Conservation (phyloP, 2,329 filamentous ascomycete species). For the Colletotrichum destructivum region DNA sequence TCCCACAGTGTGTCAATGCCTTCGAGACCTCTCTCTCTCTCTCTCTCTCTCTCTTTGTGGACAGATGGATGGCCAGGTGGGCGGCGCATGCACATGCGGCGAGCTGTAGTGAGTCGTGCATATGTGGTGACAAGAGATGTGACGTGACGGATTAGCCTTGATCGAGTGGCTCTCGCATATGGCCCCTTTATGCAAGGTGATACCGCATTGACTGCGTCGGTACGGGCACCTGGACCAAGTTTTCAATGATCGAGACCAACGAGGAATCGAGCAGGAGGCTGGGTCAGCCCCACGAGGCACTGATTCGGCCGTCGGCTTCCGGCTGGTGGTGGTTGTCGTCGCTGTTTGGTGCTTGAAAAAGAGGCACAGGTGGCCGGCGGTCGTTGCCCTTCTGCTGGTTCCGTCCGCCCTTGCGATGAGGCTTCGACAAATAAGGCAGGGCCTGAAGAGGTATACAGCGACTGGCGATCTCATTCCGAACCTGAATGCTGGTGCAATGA, state of each 20-base stretch:
- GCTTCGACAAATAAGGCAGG: background rate
- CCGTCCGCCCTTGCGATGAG: background rate
- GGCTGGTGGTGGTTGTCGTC: background rate
- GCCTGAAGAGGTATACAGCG: background rate
- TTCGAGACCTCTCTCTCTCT: background rate
- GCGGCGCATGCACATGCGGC: slow-evolving; percentile 21
- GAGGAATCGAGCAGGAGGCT: background rate
- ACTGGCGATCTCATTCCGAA: slow-evolving; percentile 7
- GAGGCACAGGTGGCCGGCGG: too few relatives aligned
- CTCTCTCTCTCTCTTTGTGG: background rate
- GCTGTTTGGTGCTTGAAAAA: background rate
- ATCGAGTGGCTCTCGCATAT: slow-evolving; percentile 17
- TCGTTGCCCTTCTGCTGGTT: slow-evolving; percentile 1
- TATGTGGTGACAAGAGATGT: slow-evolving; percentile 20
- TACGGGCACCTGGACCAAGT: slow-evolving; percentile 2
- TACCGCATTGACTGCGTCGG: slow-evolving; percentile 8
- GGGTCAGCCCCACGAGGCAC: slow-evolving; percentile 12
- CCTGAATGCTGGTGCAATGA: background rate
- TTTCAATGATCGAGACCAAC: background rate
- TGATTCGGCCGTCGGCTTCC: slow-evolving; percentile 19
- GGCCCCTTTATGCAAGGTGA: slow-evolving; percentile 32
- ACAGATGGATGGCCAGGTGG: slow-evolving; percentile 18
- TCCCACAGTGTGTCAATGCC: slow-evolving; percentile 14
- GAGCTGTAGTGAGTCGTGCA: slow-evolving; percentile 23
- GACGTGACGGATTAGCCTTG: slow-evolving; percentile 35